phyloP scores from a whole-genome alignment of 176 grass and related monocot genomes.

The Pontederia crassipes region DNA sequence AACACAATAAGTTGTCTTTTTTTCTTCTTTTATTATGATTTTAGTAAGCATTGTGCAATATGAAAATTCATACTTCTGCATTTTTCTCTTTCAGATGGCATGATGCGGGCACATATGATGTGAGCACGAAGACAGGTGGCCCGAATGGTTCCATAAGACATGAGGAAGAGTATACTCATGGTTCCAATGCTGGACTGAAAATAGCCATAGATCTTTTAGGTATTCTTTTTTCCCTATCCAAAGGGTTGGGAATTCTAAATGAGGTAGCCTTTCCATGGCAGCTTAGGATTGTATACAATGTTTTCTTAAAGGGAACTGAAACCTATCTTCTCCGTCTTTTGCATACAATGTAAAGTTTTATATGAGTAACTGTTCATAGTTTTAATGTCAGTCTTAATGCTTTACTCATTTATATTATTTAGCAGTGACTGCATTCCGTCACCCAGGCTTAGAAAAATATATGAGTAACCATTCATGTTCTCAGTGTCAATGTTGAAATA shows the following conservation, averaged over 20 bases:
- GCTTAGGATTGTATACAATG: no score
- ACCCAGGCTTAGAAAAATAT: no score
- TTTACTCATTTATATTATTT: no score
- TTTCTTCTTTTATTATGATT: neutral
- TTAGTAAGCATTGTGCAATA: neutral
- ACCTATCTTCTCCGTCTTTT: no score
- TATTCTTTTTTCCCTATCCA: slow-evolving; percentile 24
- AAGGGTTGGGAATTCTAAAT: neutral
- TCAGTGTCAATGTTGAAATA: no score
- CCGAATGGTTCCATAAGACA: slow-evolving; percentile 93
- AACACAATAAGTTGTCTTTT: no score
- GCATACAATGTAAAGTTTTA: no score
- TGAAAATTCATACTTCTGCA: neutral
- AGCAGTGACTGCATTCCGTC: no score
- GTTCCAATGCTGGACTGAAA: slow-evolving; percentile 93
- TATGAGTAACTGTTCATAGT: no score
- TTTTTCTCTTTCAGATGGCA: slow-evolving; percentile 71
- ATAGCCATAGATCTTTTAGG: slow-evolving; percentile 94
- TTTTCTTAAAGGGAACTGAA: no score
- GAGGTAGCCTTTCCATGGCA: neutral
- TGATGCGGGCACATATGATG: slow-evolving; percentile 94
- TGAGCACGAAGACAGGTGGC: slow-evolving; percentile 67
- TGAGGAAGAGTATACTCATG: slow-evolving; percentile 75
- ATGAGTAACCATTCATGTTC: no score
- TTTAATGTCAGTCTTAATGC: no score